phyloP scores from a whole-genome alignment of 306 rosid species.

The Acacia melanoxylon region DNA sequence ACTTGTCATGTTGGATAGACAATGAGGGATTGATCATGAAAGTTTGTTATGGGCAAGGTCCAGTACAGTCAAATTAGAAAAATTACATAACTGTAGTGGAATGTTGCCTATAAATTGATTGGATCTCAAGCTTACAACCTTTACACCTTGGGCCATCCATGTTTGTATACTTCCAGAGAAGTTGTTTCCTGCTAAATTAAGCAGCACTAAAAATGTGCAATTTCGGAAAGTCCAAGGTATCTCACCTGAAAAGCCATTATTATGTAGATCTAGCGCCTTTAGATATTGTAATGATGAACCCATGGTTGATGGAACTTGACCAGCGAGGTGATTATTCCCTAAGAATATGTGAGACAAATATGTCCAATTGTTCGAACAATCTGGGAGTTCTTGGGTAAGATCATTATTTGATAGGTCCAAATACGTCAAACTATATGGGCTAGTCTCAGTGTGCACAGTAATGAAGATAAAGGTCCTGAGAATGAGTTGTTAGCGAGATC shows the following conservation, averaged over 20 bases:
- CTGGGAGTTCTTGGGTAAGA: not conserved
- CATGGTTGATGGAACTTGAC: not conserved
- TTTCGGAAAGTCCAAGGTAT: not conserved
- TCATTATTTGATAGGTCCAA: not conserved
- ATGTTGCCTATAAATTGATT: not conserved
- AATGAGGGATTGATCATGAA: not conserved
- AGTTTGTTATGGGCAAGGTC: not conserved
- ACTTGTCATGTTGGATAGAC: not conserved
- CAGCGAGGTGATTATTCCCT: not conserved
- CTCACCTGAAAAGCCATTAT: not conserved
- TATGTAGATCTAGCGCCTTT: not conserved
- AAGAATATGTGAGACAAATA: not conserved
- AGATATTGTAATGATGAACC: not conserved
- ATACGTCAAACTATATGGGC: fast-evolving
- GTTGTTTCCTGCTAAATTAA: not conserved
- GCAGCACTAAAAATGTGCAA: not conserved
- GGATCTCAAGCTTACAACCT: not conserved
- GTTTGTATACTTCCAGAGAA: not conserved
- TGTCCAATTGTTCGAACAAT: not conserved
- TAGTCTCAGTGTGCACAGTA: not conserved
- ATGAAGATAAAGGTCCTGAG: not conserved
- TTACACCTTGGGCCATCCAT: not conserved
- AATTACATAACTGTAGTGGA: not conserved
- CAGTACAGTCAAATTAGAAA: not conserved
- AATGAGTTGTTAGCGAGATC: not conserved